These are phyloP conservation scores for Bacidia gigantensis DNA, from an alignment of 495 filamentous ascomycete genomes.

Conservation along the genomic window DNA sequence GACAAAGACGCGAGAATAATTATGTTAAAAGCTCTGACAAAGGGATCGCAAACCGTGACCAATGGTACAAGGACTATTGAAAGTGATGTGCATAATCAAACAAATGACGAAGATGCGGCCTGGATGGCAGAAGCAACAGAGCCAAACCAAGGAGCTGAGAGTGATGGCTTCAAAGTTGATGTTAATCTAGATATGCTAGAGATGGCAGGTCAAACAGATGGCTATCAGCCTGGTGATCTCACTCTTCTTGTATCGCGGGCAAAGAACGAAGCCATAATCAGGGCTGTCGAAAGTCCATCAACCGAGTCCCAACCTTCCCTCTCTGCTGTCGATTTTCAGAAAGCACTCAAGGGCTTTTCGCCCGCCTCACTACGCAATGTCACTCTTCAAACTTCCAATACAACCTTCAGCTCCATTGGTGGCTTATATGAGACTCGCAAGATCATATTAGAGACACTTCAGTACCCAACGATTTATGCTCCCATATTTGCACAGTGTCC, in stretches of 20 bases:
- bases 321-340: constrained; percentile 58
- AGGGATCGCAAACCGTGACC: too few species aligned
- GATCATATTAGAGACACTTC: constrained; percentile 80
- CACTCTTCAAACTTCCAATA: constrained; percentile 76
- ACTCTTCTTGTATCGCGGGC: constrained; percentile 74
- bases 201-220: constrained; percentile 82
- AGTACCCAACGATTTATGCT: constrained; percentile 95
- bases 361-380: constrained; percentile 90
- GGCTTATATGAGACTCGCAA: constrained; percentile 74
- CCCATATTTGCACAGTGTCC: constrained; percentile 95
- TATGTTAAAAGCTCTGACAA: constrained; percentile 56
- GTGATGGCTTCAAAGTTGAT: constrained; percentile 53
- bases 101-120: constrained; percentile 37
- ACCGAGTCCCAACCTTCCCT: constrained; percentile 42
- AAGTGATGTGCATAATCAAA: constrained; percentile 28
- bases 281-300: constrained; percentile 34
- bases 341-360: constrained; percentile 78
- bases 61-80: constrained; percentile 5
- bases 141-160: constrained; percentile 29
- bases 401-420: constrained; percentile 80
- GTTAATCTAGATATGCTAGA: constrained; percentile 81
- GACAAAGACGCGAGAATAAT: constrained; percentile 80
- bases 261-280: constrained; percentile 79
- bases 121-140: constrained; percentile 58
- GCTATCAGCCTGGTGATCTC: constrained; percentile 94